A percentile compares a stretch with the other conserved stretches of the same genome.
phyloP scores from a whole-genome alignment of 2,329 filamentous ascomycete species.

The Diaporthe citrichinensis region DNA sequence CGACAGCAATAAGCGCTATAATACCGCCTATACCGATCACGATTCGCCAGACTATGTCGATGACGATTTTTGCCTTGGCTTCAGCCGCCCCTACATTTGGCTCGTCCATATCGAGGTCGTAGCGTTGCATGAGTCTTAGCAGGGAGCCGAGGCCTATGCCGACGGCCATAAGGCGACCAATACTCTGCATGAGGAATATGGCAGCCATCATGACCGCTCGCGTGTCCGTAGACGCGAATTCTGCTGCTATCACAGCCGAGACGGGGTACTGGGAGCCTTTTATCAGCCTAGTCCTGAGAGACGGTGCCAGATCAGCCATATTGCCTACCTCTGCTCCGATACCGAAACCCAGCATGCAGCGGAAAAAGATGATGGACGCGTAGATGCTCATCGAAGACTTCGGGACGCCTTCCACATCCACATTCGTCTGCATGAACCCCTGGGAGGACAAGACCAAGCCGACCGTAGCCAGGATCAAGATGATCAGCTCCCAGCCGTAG shows the following conservation, averaged over 20 bases:
- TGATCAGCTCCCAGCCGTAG: constrained; percentile 41
- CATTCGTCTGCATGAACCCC: constrained; percentile 28
- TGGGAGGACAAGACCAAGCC: constrained; percentile 40
- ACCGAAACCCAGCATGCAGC: constrained; percentile 47
- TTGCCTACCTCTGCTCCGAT: constrained; percentile 48
- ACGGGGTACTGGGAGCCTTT: constrained; percentile 47
- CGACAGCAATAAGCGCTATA: constrained; percentile 60
- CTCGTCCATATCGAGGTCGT: neutral
- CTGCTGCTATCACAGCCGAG: constrained; percentile 49
- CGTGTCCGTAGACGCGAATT: constrained; percentile 48
- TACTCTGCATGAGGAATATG: constrained; percentile 48
- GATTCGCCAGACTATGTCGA: constrained; percentile 65
- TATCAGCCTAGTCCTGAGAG: neutral
- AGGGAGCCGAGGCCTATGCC: constrained; percentile 42
- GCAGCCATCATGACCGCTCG: constrained; percentile 47
- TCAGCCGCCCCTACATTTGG: constrained; percentile 28
- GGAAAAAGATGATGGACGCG: constrained; percentile 45
- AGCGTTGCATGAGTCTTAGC: neutral
- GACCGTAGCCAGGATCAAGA: constrained; percentile 41
- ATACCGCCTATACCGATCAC: constrained; percentile 63
- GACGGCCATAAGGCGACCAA: constrained; percentile 43
- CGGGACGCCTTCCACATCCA: neutral
- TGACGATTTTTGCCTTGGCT: constrained; percentile 45
- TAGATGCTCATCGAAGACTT: constrained; percentile 47
- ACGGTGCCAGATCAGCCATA: neutral